Evolutionary conservation across 352 stramenopile species (phyloP).

Genomic region (Thalassiosira oceanica): DNA sequence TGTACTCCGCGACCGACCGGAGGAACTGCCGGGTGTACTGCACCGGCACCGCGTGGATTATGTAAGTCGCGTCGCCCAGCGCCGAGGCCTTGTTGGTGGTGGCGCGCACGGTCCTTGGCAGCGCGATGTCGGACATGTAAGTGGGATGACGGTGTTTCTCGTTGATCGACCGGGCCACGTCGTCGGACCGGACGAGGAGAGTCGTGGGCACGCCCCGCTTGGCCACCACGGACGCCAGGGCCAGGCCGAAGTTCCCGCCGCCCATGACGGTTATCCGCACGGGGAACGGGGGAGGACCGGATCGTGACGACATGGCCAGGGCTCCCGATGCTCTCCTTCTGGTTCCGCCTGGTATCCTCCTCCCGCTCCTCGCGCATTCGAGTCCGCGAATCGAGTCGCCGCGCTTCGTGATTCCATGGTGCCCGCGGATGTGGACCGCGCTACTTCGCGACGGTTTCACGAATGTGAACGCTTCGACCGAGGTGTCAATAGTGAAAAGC

Average conservation of each 20-base stretch:
- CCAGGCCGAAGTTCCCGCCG: constrained; percentile 93
- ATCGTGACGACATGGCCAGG: no score
- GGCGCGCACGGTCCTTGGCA: constrained; percentile 85
- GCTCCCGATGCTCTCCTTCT: constrained; percentile 6
- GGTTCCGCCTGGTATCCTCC: no score
- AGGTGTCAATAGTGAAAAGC: no score
- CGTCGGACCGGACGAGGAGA: constrained; percentile 87
- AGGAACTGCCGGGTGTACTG: constrained; percentile 92
- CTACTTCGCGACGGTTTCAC: no score
- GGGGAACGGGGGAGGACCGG: constrained; percentile 31
- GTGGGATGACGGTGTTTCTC: constrained; percentile 86
- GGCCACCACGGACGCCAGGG: constrained; percentile 90
- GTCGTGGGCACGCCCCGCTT: constrained; percentile 82
- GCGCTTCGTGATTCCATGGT: no score
- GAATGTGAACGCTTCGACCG: no score
- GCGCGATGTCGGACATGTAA: constrained; percentile 88
- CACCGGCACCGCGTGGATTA: constrained; percentile 95
- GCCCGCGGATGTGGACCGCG: no score
- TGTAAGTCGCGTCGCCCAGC: constrained; percentile 86
- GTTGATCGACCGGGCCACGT: constrained; percentile 91
- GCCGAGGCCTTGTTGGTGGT: constrained; percentile 87
- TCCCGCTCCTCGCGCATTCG: background rate
- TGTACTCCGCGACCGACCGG: constrained; percentile 83
- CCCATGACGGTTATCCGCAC: constrained; percentile 83
- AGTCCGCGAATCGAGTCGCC: no score